Evolutionary conservation across 1,284 basidiomycete species (phyloP).

Genomic region (Athelia sp.): DNA sequence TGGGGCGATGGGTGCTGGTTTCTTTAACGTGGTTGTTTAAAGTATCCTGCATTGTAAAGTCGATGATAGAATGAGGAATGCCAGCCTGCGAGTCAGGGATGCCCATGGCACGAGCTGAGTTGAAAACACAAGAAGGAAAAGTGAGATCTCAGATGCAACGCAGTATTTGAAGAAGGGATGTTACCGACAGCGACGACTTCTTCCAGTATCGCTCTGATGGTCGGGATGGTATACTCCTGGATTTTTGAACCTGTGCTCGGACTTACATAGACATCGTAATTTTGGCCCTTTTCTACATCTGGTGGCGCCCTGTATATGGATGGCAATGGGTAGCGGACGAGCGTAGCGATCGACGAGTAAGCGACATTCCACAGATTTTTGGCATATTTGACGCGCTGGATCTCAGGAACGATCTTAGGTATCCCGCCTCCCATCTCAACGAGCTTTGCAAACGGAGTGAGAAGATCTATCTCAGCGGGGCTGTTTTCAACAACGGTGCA

Average conservation of each 20-base stretch:
- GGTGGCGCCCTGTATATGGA: conserved; percentile 30
- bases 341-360: conserved; percentile 29
- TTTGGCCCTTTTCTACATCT: conserved; percentile 6
- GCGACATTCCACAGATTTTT: conserved; percentile 42
- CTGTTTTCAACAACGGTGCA: conserved; percentile 22
- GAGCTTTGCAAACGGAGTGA: conserved; percentile 25
- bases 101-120: conserved; percentile 21
- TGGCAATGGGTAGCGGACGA: conserved; percentile 26
- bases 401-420: conserved; percentile 31
- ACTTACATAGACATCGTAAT: conserved; percentile 11
- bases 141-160: background rate
- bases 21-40: conserved; percentile 21
- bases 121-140: background rate
- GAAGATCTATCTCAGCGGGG: conserved; percentile 21
- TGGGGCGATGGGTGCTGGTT: conserved; percentile 22
- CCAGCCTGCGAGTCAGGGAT: conserved; percentile 19
- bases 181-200: conserved; percentile 24
- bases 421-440: conserved; percentile 29
- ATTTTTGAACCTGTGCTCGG: conserved; percentile 22
- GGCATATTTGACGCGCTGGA: conserved; percentile 36
- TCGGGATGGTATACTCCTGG: conserved; percentile 23
- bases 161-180: background rate
- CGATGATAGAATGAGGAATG: conserved; percentile 24
- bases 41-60: conserved; percentile 24
- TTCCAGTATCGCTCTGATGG: conserved; percentile 22